Base-by-base conservation (phyloP, 2,329 filamentous ascomycete genomes). In the Stagonosporopsis tanaceti region DNA sequence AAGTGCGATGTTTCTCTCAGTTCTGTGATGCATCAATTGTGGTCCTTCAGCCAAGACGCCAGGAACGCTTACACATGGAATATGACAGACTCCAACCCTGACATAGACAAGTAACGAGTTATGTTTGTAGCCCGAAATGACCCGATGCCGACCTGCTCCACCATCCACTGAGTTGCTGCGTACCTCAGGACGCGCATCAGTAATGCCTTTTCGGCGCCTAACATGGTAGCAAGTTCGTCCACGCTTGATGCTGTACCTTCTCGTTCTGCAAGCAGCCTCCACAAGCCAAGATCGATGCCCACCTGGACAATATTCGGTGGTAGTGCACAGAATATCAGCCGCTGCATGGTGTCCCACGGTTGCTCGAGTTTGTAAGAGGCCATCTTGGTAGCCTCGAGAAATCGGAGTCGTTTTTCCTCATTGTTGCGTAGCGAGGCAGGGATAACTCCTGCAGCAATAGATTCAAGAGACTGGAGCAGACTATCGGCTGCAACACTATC, bases 281-380 rank as follows among this genome's bases (percentile, higher is more conserved):
- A 45, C 41, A 45, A 6, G 7, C 41, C 41, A 4, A 45, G 27
- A 34, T 45, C 41, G 7, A 45, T 34, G 22, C 41, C 41, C 41
- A 45, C 27, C 7, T 45, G 41, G 6, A 32, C 41, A 9, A 45
- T 45, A n/a, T 45, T 45, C 2, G 41, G 41, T 17, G 41, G 41
- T 5, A 45, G 28, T 32, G 27, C 14, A 22, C 41, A 45, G 12
- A 45, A 45, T 11, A 45, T 25, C 27, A 45, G 27, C 27, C 41
- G 41, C 41, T 45, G 41, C 41, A 45, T 45, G 11, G 41, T 45
- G 6, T 45, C 41, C 41, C 41, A 45, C 6, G 41, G 41, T 32
- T 45, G 41, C 28, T 45, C 41, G 28, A 45, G 41, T 27, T 22
- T 45, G 27, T 17, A 45, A 12, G 27, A 45, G 15, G 41, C 41